Percentiles rank a stretch among this genome's conserved stretches.
Evolutionary conservation across 306 rosid species (phyloP).

Genomic region (Trifolium subterraneum): DNA sequence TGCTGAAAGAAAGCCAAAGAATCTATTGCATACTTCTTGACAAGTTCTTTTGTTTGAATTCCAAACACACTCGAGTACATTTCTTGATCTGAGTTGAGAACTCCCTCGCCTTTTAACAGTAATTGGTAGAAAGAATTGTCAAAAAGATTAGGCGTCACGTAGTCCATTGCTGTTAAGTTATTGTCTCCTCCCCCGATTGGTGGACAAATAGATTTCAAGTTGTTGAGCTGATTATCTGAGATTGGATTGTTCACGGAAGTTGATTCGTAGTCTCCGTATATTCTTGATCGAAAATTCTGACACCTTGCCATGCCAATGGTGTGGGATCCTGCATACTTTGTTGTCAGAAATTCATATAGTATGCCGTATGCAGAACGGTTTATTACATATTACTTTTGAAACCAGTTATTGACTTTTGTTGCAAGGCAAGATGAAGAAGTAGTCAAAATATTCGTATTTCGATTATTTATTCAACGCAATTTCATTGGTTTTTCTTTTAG

Average conservation of each 20-base stretch:
- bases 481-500: neutral
- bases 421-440: constrained; percentile 1
- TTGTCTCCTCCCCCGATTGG: constrained; percentile 52
- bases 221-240: constrained; percentile 52
- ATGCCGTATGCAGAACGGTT: neutral
- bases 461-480: constrained; percentile 4
- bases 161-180: constrained; percentile 77
- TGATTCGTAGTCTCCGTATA: constrained; percentile 62
- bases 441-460: constrained; percentile 22
- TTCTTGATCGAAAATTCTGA: constrained; percentile 61
- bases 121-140: constrained; percentile 83
- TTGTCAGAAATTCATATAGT: constrained; percentile 29
- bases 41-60: constrained; percentile 66
- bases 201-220: constrained; percentile 68
- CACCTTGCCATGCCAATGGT: constrained; percentile 88
- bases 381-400: neutral
- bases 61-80: constrained; percentile 75
- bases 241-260: constrained; percentile 56
- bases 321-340: constrained; percentile 77
- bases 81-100: constrained; percentile 80
- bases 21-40: constrained; percentile 72
- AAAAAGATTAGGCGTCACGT: constrained; percentile 76
- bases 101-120: constrained; percentile 72
- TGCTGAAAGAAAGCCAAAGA: constrained; percentile 80
- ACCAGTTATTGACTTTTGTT: constrained; percentile 14